Evolutionary conservation across 75 land plant species (phyloP), one percentile per base, ranked within the genome.

Genomic region (Sequoiadendron giganteum): DNA sequence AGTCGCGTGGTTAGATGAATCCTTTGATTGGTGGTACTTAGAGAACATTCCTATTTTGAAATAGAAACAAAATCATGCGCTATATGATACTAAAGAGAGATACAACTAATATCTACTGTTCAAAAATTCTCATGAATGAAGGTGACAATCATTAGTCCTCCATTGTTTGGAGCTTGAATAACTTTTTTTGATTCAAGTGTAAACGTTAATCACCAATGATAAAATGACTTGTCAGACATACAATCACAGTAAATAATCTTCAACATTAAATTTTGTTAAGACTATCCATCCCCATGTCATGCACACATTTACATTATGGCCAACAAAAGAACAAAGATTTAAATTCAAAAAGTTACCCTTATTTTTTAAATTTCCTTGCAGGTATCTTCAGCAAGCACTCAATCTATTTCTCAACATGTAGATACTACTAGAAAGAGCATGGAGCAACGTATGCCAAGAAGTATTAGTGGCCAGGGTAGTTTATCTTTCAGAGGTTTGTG

Each of bases 401-500:
- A 36, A 76, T n/a, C 79, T 34, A 38, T 14, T 76, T 76, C 39
- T 76, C 40, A 38, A 76, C 40, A 76, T 34, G 39, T 34, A 38
- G 42, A 34, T 34, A 76, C 40, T 14, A 76, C 79, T 34, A 14
- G 10, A 76, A 76, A 36, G 39, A 76, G 38, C 34, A 16, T 5
- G 11, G 79, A 36, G 79, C 79, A 2, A 76, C 14, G 79, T 16
- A 15, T 2, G 42, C 16, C 79, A 15, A 76, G 18, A 76, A 76
- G 39, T 76, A 36, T 76, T 76, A 76, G 40, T 9, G 40, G 40
- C 39, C 40, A 76, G 15, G 79, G 79, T 76, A 76, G 79, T 76
- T 76, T 76, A 36, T 76, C 79, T 76, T 76, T 76, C 79, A 76
- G 32, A 76, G 79, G 16, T 76, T 34, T 76, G 79, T 76, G 40